These are phyloP conservation scores for Phytophthora macrochlamydospora DNA, from an alignment of 352 stramenopile genomes.

Conservation along the genomic window DNA sequence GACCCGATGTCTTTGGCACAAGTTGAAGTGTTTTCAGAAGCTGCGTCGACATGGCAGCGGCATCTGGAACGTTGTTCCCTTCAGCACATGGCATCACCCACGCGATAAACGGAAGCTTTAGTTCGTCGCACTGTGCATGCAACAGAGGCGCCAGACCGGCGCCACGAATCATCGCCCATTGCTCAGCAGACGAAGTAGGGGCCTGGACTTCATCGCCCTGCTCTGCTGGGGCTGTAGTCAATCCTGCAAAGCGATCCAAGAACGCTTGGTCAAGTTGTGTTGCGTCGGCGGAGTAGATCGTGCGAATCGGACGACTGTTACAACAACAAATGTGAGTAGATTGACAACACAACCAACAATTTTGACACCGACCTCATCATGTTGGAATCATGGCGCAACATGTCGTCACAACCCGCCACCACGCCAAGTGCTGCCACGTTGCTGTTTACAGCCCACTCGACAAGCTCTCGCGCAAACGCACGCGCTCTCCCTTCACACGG, in stretches of 20 bases:
- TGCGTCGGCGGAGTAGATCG: conserved; percentile 46
- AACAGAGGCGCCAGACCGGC: conserved; percentile 65
- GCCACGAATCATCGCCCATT: conserved; percentile 61
- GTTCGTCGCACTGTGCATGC: conserved; percentile 37
- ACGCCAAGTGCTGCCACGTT: conserved; percentile 60
- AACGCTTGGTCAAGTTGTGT: conserved; percentile 39
- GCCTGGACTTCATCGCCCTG: not conserved
- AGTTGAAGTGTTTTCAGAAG: conserved; percentile 50
- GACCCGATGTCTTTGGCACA: conserved; percentile 19
- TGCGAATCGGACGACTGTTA: conserved; percentile 62
- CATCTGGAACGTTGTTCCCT: conserved; percentile 83
- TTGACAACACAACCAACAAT: conserved; percentile 7
- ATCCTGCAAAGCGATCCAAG: conserved; percentile 42
- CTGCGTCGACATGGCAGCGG: conserved; percentile 55
- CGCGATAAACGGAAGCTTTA: conserved; percentile 50
- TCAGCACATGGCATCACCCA: conserved; percentile 77
- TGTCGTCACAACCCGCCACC: conserved; percentile 74
- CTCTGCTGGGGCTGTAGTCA: conserved; percentile 16
- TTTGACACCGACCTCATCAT: conserved; percentile 62
- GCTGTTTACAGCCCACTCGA: conserved; percentile 49
- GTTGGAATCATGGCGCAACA: conserved; percentile 79
- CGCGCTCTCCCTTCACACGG: conserved; percentile 49
- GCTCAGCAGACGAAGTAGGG: conserved; percentile 9
- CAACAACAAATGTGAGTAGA: conserved; percentile 7
- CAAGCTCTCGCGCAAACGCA: conserved; percentile 61